Conservation (phyloP, 1,284 basidiomycete genomes). For the Cutaneotrichosporon cavernicola region DNA sequence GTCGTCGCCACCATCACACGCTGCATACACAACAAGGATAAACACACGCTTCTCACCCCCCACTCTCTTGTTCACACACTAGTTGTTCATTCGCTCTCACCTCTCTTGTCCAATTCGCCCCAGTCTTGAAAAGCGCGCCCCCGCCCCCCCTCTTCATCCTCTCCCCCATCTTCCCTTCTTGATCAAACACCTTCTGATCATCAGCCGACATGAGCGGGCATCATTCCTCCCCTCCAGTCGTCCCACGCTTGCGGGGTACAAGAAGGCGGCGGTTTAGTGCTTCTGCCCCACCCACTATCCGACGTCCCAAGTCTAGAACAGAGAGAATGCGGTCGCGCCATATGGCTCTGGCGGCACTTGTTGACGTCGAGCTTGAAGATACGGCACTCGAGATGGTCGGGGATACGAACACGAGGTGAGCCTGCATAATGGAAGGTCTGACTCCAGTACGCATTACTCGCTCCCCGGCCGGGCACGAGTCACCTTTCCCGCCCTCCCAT, state of each 20-base stretch:
- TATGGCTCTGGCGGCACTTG: background rate
- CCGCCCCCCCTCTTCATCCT: background rate
- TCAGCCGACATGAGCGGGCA: background rate
- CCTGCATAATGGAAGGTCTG: background rate
- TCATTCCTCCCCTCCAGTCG: background rate
- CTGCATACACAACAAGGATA: background rate
- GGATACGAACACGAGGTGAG: background rate
- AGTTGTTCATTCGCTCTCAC: no score
- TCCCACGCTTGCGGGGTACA: background rate
- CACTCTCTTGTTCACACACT: no score
- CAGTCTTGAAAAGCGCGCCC: background rate
- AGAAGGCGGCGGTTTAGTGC: conserved; percentile 2
- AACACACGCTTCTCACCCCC: background rate
- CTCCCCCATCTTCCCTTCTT: no score
- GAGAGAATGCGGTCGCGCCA: background rate
- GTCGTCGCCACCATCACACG: background rate
- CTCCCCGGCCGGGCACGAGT: conserved; percentile 27
- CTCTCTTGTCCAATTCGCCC: background rate
- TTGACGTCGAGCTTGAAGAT: conserved; percentile 4
- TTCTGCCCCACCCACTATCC: background rate
- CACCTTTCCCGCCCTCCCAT: conserved; percentile 19
- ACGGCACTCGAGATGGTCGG: conserved; percentile 2
- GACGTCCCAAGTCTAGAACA: background rate
- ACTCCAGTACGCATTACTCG: conserved; percentile 30
- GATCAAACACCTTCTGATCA: background rate